phyloP scores from a whole-genome alignment of 768 basidiomycete genomes.

The Lactarius vividus region DNA sequence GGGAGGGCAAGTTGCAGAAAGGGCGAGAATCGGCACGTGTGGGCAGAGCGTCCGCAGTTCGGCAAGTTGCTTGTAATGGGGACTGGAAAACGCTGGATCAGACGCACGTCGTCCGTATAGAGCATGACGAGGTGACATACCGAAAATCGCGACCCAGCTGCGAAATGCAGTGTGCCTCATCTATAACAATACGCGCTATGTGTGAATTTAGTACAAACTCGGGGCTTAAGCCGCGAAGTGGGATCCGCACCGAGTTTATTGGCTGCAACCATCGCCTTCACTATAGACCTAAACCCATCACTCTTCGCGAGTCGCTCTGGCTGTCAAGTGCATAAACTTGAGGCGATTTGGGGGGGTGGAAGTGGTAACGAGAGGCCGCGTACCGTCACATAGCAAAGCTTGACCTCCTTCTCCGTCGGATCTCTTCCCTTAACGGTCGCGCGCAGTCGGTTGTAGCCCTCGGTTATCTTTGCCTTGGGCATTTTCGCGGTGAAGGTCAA shows the following conservation, averaged over 20 bases:
- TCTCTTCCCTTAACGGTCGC: constrained; percentile 42
- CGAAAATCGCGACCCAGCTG: constrained; percentile 84
- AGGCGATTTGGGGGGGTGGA: background rate
- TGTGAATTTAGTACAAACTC: background rate
- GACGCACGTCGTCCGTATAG: background rate
- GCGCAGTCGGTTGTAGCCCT: constrained; percentile 49
- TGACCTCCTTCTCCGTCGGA: constrained; percentile 48
- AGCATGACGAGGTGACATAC: constrained; percentile 35
- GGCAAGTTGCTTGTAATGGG: constrained; percentile 81
- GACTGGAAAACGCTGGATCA: constrained; percentile 41
- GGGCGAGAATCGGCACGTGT: constrained; percentile 72
- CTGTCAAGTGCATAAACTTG: constrained; percentile 38
- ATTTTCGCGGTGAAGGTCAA: constrained; percentile 77
- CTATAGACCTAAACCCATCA: constrained; percentile 57
- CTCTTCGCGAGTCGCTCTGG: constrained; percentile 85
- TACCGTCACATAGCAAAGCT: constrained; percentile 84
- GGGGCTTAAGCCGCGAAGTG: background rate
- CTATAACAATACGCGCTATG: constrained; percentile 81
- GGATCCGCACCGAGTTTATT: constrained; percentile 54
- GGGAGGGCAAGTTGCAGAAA: constrained; percentile 84
- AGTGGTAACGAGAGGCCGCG: constrained; percentile 23
- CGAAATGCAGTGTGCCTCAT: constrained; percentile 85
- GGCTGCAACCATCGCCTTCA: constrained; percentile 63
- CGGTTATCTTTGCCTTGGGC: constrained; percentile 47
- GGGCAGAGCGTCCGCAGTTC: constrained; percentile 75